A percentile compares a stretch with the other conserved stretches of the same genome.
These are phyloP conservation scores for Neodidymelliopsis sp. DNA, from an alignment of 2,329 filamentous ascomycete species.

Conservation along the genomic window DNA sequence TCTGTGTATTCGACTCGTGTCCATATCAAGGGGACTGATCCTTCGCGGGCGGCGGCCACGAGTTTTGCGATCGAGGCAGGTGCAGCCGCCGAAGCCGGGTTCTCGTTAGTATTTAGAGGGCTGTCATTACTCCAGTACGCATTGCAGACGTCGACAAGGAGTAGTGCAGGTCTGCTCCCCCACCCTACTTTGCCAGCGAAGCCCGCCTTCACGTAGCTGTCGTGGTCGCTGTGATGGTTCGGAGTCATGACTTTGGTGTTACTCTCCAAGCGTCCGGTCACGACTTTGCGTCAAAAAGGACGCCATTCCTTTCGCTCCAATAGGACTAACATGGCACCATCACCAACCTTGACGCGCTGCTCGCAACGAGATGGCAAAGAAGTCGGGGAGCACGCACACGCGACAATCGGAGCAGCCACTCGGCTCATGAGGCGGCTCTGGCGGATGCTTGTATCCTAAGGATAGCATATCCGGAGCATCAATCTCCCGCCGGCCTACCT, in stretches of 20 bases:
- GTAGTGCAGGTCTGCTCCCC: conserved; percentile 53
- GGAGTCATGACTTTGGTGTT: conserved; percentile 29
- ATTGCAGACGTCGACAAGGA: conserved; percentile 58
- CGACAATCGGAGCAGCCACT: conserved; percentile 25
- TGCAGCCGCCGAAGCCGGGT: conserved; percentile 46
- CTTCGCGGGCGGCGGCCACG: conserved; percentile 51
- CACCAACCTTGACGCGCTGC: conserved; percentile 13
- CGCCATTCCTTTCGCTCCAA: conserved; percentile 13
- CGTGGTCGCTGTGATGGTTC: conserved; percentile 27
- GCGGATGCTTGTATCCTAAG: conserved; percentile 36
- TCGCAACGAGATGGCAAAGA: conserved; percentile 12
- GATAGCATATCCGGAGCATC: conserved; percentile 32
- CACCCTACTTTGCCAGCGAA: conserved; percentile 55
- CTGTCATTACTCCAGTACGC: conserved; percentile 56
- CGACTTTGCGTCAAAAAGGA: conserved; percentile 16
- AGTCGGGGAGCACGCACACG: conserved; percentile 19
- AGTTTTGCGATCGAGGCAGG: conserved; percentile 52
- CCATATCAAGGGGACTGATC: conserved; percentile 54
- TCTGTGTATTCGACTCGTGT: conserved; percentile 54
- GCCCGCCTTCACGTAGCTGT: conserved; percentile 44
- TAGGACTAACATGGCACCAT: conserved; percentile 9
- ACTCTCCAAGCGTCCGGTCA: conserved; percentile 13
- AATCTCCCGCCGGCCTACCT: conserved; percentile 38
- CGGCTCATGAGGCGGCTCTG: conserved; percentile 18
- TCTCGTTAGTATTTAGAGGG: conserved; percentile 51